These are phyloP conservation scores for Metschnikowia borealis DNA, from an alignment of 805 yeast species.

Conservation along the genomic window DNA sequence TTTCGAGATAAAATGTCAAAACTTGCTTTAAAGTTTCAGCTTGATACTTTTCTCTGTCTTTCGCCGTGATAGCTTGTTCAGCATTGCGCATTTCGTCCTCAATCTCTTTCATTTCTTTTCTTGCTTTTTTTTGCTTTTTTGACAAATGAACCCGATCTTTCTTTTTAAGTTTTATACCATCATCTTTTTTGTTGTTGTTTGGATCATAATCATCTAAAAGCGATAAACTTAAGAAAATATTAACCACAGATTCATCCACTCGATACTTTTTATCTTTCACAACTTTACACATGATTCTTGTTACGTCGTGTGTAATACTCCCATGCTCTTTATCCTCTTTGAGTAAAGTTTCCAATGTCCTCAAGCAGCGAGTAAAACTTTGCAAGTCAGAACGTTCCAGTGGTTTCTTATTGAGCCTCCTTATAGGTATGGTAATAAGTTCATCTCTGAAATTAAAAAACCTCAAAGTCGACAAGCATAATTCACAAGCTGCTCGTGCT, in stretches of 20 bases:
- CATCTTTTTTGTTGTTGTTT: conserved; percentile 39
- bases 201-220: conserved; percentile 73
- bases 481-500: conserved; percentile 74
- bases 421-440: conserved; percentile 59
- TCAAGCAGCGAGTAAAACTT: conserved; percentile 55
- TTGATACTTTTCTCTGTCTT: conserved; percentile 82
- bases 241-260: conserved; percentile 79
- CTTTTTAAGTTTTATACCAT: conserved; percentile 57
- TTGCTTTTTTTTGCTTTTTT: conserved; percentile 82
- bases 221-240: conserved; percentile 64
- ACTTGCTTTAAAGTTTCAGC: conserved; percentile 75
- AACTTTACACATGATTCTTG: conserved; percentile 63
- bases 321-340: conserved; percentile 77
- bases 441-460: conserved; percentile 83
- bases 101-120: conserved; percentile 81
- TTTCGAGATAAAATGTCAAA: conserved; percentile 70
- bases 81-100: conserved; percentile 88
- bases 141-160: conserved; percentile 88
- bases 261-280: conserved; percentile 69
- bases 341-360: conserved; percentile 65
- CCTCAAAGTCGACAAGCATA: conserved; percentile 56
- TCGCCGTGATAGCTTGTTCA: conserved; percentile 80
- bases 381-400: conserved; percentile 42
- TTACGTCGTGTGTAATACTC: conserved; percentile 69
- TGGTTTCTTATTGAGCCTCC: conserved; percentile 64